phyloP scores from a whole-genome alignment of 345 rosid genomes.

The thale cress (Arabidopsis thaliana) region DNA sequence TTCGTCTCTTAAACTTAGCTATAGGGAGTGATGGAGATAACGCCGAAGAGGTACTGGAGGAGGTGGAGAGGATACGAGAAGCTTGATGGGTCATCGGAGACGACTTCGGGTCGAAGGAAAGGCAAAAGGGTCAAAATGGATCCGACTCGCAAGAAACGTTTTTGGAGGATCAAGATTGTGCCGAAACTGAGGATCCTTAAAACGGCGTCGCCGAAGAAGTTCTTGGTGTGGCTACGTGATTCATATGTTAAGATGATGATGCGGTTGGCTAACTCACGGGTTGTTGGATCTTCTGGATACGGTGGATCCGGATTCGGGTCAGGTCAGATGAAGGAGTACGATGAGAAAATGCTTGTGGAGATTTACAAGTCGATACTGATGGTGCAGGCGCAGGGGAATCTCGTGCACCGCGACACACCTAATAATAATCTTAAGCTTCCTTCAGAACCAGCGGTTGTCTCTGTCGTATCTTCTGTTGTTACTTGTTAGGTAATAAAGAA shows the following conservation, averaged over 20 bases:
- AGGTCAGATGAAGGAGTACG: slow-evolving; percentile 52
- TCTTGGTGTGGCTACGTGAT: slow-evolving; percentile 64
- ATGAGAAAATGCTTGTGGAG: slow-evolving; percentile 62
- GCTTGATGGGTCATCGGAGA: slow-evolving; percentile 41
- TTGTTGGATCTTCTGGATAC: slow-evolving; percentile 42
- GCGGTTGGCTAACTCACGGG: slow-evolving; percentile 57
- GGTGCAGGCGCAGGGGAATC: slow-evolving; percentile 57
- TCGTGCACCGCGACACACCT: slow-evolving; percentile 53
- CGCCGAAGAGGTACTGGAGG: slow-evolving; percentile 53
- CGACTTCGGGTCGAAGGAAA: slow-evolving; percentile 29
- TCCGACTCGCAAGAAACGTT: slow-evolving; percentile 44
- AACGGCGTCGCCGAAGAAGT: slow-evolving; percentile 54
- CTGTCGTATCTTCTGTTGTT: slow-evolving; percentile 26
- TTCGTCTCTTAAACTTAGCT: neutral
- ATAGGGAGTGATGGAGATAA: slow-evolving; percentile 35
- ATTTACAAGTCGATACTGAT: slow-evolving; percentile 69
- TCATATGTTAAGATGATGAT: slow-evolving; percentile 78
- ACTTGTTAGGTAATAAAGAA: slow-evolving; percentile 28
- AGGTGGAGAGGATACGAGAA: slow-evolving; percentile 60
- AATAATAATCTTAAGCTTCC: slow-evolving; percentile 22
- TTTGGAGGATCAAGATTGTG: slow-evolving; percentile 60
- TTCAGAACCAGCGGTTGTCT: slow-evolving; percentile 31
- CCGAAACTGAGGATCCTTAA: slow-evolving; percentile 51
- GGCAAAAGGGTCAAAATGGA: slow-evolving; percentile 37
- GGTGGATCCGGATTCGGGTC: slow-evolving; percentile 48